Evolutionary conservation across 1,284 basidiomycete species (phyloP).

Genomic region (Marasmius tenuissimus): DNA sequence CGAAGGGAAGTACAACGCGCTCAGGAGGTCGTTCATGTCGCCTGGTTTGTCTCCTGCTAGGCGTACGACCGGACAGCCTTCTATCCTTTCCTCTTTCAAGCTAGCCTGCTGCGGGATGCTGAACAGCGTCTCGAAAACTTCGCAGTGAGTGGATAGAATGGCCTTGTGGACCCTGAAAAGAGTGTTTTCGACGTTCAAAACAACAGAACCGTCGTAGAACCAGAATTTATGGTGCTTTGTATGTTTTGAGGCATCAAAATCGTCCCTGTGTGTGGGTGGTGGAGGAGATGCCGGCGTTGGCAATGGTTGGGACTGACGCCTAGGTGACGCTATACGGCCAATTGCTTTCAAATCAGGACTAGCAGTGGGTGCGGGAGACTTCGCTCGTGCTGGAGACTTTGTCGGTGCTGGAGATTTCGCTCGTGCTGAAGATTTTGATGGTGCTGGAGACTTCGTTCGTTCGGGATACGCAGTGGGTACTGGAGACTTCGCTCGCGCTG

Average conservation of each 20-base stretch:
- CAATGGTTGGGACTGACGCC: too few relatives aligned
- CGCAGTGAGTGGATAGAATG: conserved; percentile 36
- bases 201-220: conserved; percentile 41
- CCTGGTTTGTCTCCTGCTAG: conserved; percentile 3
- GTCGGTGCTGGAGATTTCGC: too few relatives aligned
- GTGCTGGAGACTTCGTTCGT: too few relatives aligned
- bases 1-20: conserved; percentile 13
- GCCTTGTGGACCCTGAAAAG: conserved; percentile 40
- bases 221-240: conserved; percentile 27
- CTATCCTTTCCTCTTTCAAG: conserved; percentile 1
- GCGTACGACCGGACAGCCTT: conserved; percentile 10
- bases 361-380: too few relatives aligned
- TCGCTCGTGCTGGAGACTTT: too few relatives aligned
- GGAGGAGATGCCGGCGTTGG: too few relatives aligned
- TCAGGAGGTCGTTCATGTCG: conserved; percentile 10
- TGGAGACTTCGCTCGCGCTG: too few relatives aligned
- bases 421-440: too few relatives aligned
- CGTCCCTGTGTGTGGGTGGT: background rate
- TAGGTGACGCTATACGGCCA: too few relatives aligned
- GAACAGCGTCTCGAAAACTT: conserved; percentile 38
- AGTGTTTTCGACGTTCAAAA: conserved; percentile 30
- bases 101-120: conserved; percentile 38
- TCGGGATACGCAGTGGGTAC: too few relatives aligned
- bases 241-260: background rate
- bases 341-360: too few relatives aligned